phyloP scores from a whole-genome alignment of 2,329 filamentous ascomycete genomes.

The Cadophora gregata region DNA sequence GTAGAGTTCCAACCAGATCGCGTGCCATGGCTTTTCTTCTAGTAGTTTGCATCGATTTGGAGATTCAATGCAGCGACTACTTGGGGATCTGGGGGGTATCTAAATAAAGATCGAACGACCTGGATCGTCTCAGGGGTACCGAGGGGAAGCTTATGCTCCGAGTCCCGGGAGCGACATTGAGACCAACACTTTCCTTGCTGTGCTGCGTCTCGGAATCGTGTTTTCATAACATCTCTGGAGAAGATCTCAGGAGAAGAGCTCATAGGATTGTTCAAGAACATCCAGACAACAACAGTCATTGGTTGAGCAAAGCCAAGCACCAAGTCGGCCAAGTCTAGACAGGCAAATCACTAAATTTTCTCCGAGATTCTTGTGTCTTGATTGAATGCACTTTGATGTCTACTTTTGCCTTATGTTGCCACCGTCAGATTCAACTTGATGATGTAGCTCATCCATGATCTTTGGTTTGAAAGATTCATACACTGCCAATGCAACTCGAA shows the following conservation, averaged over 20 bases:
- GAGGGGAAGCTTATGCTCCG: background rate
- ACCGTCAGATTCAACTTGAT: background rate
- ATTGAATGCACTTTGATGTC: background rate
- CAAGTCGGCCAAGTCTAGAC: background rate
- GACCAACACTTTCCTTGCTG: background rate
- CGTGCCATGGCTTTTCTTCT: slow-evolving; percentile 4
- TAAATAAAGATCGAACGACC: slow-evolving; percentile 9
- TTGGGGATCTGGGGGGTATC: background rate
- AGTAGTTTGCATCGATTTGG: background rate
- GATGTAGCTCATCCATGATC: background rate
- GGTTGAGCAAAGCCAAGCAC: background rate
- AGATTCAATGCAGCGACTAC: background rate
- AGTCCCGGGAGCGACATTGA: background rate
- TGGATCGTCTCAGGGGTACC: slow-evolving; percentile 16
- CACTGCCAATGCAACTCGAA: background rate
- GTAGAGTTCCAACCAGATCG: background rate
- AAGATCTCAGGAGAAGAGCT: no score
- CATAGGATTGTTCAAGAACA: background rate
- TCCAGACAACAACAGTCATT: background rate
- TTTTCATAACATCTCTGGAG: background rate
- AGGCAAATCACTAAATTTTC: background rate
- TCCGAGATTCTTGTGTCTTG: background rate
- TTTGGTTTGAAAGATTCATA: background rate
- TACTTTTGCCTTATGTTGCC: background rate
- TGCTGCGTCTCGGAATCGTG: background rate